Evolutionary conservation across 2,329 filamentous ascomycete genomes (phyloP).

Genomic region (Pseudogymnoascus sp.): DNA sequence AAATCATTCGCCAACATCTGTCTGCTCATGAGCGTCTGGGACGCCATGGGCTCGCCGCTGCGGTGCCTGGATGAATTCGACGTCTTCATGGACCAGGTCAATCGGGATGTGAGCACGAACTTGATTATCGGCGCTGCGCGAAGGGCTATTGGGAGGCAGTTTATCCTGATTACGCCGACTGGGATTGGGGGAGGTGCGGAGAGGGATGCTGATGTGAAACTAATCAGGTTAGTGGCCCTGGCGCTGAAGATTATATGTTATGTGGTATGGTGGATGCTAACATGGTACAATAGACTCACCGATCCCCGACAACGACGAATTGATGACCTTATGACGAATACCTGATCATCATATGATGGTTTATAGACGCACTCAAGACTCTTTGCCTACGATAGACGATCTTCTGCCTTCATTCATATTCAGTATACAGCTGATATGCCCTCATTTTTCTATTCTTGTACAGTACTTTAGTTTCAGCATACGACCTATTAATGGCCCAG

Average conservation of each 20-base stretch:
- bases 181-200: constrained; percentile 56
- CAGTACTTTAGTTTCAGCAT: not conserved
- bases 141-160: constrained; percentile 81
- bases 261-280: not conserved
- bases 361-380: not conserved
- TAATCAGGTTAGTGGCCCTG: constrained; percentile 52
- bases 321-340: constrained; percentile 23
- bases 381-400: not conserved
- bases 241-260: not conserved
- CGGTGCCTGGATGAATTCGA: constrained; percentile 96
- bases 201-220: constrained; percentile 62
- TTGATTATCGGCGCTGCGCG: constrained; percentile 88
- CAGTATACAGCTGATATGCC: not conserved
- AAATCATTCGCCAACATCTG: constrained; percentile 98
- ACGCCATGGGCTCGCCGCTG: constrained; percentile 93
- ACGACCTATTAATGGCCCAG: not conserved
- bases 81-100: constrained; percentile 98
- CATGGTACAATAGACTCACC: constrained; percentile 39
- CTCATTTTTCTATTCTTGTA: not conserved
- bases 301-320: constrained; percentile 49
- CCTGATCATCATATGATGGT: not conserved
- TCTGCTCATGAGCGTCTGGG: constrained; percentile 86
- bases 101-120: constrained; percentile 83
- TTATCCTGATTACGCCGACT: constrained; percentile 93
- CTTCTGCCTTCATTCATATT: not conserved